Conservation (phyloP, 352 stramenopile species). For the Globisporangium splendens region DNA sequence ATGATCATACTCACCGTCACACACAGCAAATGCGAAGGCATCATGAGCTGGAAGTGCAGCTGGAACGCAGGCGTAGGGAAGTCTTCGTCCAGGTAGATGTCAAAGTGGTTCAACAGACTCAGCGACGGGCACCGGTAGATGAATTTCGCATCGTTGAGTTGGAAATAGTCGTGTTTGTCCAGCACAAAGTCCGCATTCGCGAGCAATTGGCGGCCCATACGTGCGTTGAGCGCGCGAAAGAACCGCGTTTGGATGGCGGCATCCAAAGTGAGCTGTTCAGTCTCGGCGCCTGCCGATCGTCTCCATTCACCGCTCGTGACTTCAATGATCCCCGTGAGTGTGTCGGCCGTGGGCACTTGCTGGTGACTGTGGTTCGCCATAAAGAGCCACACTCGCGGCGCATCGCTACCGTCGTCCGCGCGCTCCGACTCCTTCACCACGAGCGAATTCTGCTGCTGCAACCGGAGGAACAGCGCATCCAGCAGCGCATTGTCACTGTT, state of each 20-base stretch:
- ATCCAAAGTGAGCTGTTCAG: constrained; percentile 2
- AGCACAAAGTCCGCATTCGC: constrained; percentile 40
- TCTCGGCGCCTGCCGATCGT: not conserved
- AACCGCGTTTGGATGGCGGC: constrained; percentile 26
- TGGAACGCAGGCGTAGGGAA: constrained; percentile 38
- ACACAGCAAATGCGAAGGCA: constrained; percentile 38
- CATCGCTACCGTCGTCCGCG: not conserved
- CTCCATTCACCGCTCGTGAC: constrained; percentile 24
- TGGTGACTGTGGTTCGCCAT: constrained; percentile 35
- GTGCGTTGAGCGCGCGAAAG: constrained; percentile 35
- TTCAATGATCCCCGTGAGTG: constrained; percentile 23
- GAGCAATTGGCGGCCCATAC: constrained; percentile 28
- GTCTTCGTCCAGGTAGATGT: constrained; percentile 61
- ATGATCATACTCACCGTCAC: constrained; percentile 47
- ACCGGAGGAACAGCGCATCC: constrained; percentile 21
- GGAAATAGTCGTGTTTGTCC: constrained; percentile 25
- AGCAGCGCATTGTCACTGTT: constrained; percentile 16
- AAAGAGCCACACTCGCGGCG: constrained; percentile 46
- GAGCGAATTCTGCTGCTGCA: constrained; percentile 40
- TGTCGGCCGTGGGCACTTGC: constrained; percentile 17
- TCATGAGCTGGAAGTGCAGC: constrained; percentile 45
- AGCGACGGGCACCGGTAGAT: constrained; percentile 60
- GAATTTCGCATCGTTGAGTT: constrained; percentile 57
- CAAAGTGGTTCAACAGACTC: constrained; percentile 50
- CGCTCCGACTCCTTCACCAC: constrained; percentile 19